phyloP scores from a whole-genome alignment of 2,329 filamentous ascomycete genomes.

The Penicillium crustosum region DNA sequence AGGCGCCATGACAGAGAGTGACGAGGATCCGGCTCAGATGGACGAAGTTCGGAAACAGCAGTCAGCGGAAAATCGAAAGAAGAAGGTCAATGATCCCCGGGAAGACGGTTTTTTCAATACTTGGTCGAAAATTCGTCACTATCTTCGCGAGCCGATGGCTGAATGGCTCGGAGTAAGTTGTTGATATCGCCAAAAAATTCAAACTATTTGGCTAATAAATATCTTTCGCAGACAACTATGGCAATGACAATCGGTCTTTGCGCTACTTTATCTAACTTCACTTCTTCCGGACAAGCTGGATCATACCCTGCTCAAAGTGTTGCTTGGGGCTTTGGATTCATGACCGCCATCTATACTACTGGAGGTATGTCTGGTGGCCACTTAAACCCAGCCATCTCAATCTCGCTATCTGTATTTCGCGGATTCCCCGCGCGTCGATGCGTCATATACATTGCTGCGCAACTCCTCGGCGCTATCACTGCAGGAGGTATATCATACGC shows the following conservation, averaged over 20 bases:
- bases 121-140: constrained; percentile 29
- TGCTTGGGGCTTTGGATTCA: constrained; percentile 33
- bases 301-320: constrained; percentile 21
- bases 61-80: neutral
- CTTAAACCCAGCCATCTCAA: constrained; percentile 50
- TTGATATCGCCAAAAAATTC: neutral
- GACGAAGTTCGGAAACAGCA: neutral
- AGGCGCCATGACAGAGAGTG: constrained; percentile 2
- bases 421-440: constrained; percentile 35
- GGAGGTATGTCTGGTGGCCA: constrained; percentile 52
- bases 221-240: constrained; percentile 24
- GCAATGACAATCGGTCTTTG: constrained; percentile 34
- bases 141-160: constrained; percentile 31
- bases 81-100: neutral
- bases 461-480: constrained; percentile 38
- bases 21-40: neutral
- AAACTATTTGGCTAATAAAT: neutral
- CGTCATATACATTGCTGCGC: constrained; percentile 33
- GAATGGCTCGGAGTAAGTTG: constrained; percentile 31
- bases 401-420: constrained; percentile 35
- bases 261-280: constrained; percentile 25
- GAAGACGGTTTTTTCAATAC: constrained; percentile 26
- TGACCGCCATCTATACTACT: constrained; percentile 46
- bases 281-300: constrained; percentile 25
- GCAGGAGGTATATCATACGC: constrained; percentile 37